phyloP scores from a whole-genome alignment of 2,329 filamentous ascomycete species.

The Clonostachys sp. region DNA sequence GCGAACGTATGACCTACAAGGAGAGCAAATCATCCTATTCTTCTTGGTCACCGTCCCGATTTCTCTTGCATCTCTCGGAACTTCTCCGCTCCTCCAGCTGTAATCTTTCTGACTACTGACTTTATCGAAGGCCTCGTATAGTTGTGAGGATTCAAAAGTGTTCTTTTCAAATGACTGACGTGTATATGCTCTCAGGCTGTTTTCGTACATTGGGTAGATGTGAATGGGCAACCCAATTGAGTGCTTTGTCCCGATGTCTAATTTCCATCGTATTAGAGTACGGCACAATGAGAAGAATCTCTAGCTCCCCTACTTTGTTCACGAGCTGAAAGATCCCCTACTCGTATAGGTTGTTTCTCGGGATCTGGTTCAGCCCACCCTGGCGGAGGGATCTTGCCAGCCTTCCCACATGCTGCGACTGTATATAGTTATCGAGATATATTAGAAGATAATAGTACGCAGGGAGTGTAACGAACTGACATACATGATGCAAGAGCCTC shows the following conservation, averaged over 20 bases:
- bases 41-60: conserved; percentile 50
- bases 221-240: conserved; percentile 60
- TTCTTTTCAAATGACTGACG: conserved; percentile 51
- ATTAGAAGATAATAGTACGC: not conserved
- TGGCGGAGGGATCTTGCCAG: conserved; percentile 31
- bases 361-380: conserved; percentile 51
- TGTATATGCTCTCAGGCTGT: conserved; percentile 52
- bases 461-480: accelerated
- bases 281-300: not conserved
- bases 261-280: not conserved
- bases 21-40: conserved; percentile 65
- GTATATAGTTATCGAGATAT: conserved; percentile 1
- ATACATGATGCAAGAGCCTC: conserved; percentile 59
- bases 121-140: conserved; percentile 58
- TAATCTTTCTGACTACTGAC: conserved; percentile 46
- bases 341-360: conserved; percentile 23
- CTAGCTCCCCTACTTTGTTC: conserved; percentile 16
- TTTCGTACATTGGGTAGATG: conserved; percentile 64
- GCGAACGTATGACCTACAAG: conserved; percentile 40
- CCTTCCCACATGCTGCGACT: conserved; percentile 25
- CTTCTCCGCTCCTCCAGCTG: conserved; percentile 52
- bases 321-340: conserved; percentile 39
- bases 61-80: conserved; percentile 33
- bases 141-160: conserved; percentile 48
- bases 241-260: conserved; percentile 52